Conservation (phyloP, 345 rosid species). For the Eutrema japonicum region DNA sequence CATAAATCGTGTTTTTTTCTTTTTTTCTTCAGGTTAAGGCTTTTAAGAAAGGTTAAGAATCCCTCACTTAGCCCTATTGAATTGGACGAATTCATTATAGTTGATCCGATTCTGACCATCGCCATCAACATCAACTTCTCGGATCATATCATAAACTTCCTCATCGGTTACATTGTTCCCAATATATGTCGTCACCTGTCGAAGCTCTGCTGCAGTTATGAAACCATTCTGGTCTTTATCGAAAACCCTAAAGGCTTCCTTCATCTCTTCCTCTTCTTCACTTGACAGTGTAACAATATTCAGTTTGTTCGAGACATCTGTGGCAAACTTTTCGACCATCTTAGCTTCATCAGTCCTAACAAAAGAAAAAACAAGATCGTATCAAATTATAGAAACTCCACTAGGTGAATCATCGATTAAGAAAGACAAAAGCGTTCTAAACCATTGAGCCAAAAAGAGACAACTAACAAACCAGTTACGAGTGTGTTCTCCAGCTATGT, state of each 20-base stretch:
- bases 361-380: not conserved
- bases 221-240: constrained; percentile 61
- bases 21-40: not conserved
- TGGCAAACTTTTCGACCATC: not conserved
- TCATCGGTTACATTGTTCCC: constrained; percentile 60
- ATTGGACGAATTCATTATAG: constrained; percentile 57
- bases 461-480: constrained; percentile 12
- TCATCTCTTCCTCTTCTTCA: constrained; percentile 49
- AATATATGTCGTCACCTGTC: constrained; percentile 54
- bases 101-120: constrained; percentile 64
- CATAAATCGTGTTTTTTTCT: not conserved
- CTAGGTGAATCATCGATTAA: not conserved
- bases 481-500: constrained; percentile 12
- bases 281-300: not conserved
- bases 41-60: not conserved
- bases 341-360: not conserved
- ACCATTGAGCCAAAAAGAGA: not conserved
- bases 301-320: not conserved
- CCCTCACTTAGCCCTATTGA: constrained; percentile 57
- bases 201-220: constrained; percentile 58
- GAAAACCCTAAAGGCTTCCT: constrained; percentile 51
- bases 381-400: not conserved
- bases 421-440: not conserved
- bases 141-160: constrained; percentile 54
- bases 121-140: constrained; percentile 54